Base-by-base conservation (phyloP, 495 filamentous ascomycete genomes). In the Gamarada debralockiae region DNA sequence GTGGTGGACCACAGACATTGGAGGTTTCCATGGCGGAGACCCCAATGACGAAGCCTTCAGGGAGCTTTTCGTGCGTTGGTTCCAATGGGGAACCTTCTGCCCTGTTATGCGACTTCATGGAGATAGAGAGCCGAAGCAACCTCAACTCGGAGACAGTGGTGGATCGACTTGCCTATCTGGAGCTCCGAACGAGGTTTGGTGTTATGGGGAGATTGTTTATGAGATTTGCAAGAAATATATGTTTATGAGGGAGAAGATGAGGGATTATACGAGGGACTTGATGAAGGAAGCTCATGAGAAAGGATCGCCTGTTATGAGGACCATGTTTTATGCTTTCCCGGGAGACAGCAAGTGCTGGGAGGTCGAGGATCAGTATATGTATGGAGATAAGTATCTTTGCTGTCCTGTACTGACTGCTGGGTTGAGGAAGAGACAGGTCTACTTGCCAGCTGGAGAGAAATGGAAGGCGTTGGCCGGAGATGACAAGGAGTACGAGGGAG, bases 31-130 rank as follows among this genome's bases (percentile, higher is more conserved):
- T 62, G 79, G 79, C 9, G 79, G 80, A 2, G 71, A 78, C 39
- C 72, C 77, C 0, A 65, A 69, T 31, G 73, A 80, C 47, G 63
- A 67, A 17, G 68, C 55, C 0, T 83, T 83, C 61, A 61, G 77
- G 1, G 79, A 83, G 52, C 64, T 83, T 10, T 78, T 83, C 57
- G 72, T 74, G 4, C 68, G 80, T 1, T 83, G 80, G 80, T 83
- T 82, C 60, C 79, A 82, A 53, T 82, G 77, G 76, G 79, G 77
- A 1, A 61, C 77, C 0, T 83, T 81, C 62, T 81, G 76, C 51
- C 78, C 79, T 25, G 80, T 82, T 6, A 80, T 83, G 70, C 67
- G 79, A 9, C 64, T 82, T n/a, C 80, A 83, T 54, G 79, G 79
- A n/a, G 76, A 81, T 61, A 72, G 80, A 14, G 73, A 79, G 52